These are phyloP conservation scores for Lipomyces orientalis DNA, from an alignment of 805 yeast species.

Conservation along the genomic window DNA sequence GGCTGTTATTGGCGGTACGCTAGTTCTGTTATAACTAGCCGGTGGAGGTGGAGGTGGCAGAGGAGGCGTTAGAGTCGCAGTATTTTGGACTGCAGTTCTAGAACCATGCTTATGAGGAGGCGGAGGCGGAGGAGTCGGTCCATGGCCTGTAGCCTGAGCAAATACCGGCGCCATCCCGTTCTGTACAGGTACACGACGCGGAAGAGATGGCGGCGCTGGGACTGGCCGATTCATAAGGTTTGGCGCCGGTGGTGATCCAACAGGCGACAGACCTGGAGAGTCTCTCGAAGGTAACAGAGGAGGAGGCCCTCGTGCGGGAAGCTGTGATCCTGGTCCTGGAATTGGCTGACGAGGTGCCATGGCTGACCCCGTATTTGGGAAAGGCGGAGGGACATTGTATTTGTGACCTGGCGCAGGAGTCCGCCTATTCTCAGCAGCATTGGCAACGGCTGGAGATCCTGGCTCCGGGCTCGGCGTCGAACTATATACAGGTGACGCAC, in stretches of 20 bases:
- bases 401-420: conserved; percentile 34
- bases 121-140: conserved; percentile 30
- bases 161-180: conserved; percentile 29
- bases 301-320: conserved; percentile 43
- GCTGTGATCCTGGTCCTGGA: conserved; percentile 43
- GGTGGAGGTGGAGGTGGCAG: conserved; percentile 22
- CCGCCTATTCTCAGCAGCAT: conserved; percentile 6
- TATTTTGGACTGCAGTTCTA: conserved; percentile 6
- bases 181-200: conserved; percentile 41
- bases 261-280: conserved; percentile 23
- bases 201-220: conserved; percentile 40
- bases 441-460: not conserved
- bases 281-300: conserved; percentile 49
- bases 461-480: conserved; percentile 16
- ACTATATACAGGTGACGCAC: conserved; percentile 23
- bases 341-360: conserved; percentile 41
- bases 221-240: conserved; percentile 31
- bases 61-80: conserved; percentile 13
- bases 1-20: not conserved
- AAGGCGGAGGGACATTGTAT: conserved; percentile 38
- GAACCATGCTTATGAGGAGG: conserved; percentile 35
- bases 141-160: conserved; percentile 15
- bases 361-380: conserved; percentile 33
- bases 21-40: not conserved
- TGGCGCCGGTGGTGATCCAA: conserved; percentile 39